Conservation (phyloP, 2,329 filamentous ascomycete species). For the Calonectria henricotiae region DNA sequence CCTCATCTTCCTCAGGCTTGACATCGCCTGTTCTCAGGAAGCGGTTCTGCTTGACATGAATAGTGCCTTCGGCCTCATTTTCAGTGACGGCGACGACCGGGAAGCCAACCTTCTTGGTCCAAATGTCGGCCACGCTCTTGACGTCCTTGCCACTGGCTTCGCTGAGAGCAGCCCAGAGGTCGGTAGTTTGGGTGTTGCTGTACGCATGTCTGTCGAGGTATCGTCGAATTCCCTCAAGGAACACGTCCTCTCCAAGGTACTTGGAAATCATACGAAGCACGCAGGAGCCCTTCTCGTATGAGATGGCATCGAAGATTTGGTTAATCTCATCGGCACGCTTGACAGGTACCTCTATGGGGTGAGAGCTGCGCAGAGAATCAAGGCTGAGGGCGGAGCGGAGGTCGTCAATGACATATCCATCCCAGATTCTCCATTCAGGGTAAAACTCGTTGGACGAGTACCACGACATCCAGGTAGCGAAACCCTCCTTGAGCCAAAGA, state of each 20-base stretch:
- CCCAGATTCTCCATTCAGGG: constrained; percentile 98
- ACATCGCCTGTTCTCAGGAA: constrained; percentile 95
- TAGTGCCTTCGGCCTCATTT: constrained; percentile 75
- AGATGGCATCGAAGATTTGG: constrained; percentile 98
- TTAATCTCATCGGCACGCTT: constrained; percentile 97
- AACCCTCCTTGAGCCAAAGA: constrained; percentile 95
- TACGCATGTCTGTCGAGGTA: constrained; percentile 99
- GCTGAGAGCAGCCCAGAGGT: constrained; percentile 90
- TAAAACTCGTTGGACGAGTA: constrained; percentile 96
- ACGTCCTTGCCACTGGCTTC: constrained; percentile 94
- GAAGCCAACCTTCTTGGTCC: constrained; percentile 97
- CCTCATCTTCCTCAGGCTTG: constrained; percentile 91
- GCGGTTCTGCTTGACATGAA: constrained; percentile 94
- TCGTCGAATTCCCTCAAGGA: constrained; percentile 90
- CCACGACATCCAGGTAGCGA: constrained; percentile 72
- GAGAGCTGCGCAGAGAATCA: constrained; percentile 93
- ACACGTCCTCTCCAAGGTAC: constrained; percentile 91
- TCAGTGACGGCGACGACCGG: constrained; percentile 90
- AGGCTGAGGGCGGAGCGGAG: constrained; percentile 89
- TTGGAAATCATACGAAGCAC: constrained; percentile 98
- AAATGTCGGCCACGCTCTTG: constrained; percentile 91
- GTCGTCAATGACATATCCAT: constrained; percentile 94
- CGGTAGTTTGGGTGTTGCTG: constrained; percentile 91
- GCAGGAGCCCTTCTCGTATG: constrained; percentile 96
- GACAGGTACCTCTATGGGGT: constrained; percentile 96